Base-by-base conservation (phyloP, 202 grass and related monocot species). In the Brachypodium distachyon region DNA sequence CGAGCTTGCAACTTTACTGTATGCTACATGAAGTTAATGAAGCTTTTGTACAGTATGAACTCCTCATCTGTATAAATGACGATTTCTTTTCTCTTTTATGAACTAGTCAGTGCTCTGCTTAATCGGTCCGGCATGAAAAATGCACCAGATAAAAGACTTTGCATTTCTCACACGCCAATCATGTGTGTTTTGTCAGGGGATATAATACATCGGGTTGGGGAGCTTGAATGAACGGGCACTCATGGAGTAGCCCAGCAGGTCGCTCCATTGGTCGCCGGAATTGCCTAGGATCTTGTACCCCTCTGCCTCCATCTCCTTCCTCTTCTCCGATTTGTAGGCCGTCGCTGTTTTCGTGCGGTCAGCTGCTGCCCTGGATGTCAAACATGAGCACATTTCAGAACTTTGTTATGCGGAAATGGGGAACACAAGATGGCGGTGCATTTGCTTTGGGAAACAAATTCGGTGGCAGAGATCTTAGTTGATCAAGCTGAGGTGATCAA, bases 181-280 rank as follows among this genome's bases (percentile, higher is more conserved):
- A 13, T 67, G 18, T 22, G 4, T 47, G 10, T 64, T 42, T 6
- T 71, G 26, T 91, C 72, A 91, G 21, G 83, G 76, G 44, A 92
- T 88, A 55, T 86, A 88, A 12, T 96, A 96, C 93, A 92, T 90
- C 7, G 93, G 90, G 41, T 92, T 96, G 42, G 93, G 93, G 41
- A 96, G 78, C 78, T 96, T 92, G 77, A 96, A 96, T 34, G 93
- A 96, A 1, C 93, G 89, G 78, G 12, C 71, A 4, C 87, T 89
- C 68, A 88, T 48, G 6, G 89, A 74, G 37, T 31, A 92, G 25
- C 93, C 89, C 72, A 92, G 42, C 55, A 92, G 71, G 48, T 96
- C 93, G 31, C 89, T 96, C 93, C 93, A 96, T 36, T 96, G 93
- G 71, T 96, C 93, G 10, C 93, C 93, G 0, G 93, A 96, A 68